phyloP scores from a whole-genome alignment of 106 monocot species.

The Dendrobium huoshanense region DNA sequence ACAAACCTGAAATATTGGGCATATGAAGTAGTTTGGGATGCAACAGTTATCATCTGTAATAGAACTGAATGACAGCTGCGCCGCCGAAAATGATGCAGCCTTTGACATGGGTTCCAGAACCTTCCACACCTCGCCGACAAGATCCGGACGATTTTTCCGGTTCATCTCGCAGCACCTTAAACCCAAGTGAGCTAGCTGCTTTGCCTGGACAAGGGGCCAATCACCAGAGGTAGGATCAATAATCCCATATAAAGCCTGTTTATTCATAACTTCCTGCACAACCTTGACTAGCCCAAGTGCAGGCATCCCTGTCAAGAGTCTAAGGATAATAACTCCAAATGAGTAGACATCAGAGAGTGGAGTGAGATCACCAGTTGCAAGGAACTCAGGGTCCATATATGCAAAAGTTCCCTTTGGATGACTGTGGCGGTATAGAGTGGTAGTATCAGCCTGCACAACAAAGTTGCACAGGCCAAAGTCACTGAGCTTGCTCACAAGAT shows the following conservation, averaged over 20 bases:
- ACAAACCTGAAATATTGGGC: conserved; percentile 41
- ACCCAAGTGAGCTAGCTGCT: conserved; percentile 32
- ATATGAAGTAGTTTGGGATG: conserved; percentile 33
- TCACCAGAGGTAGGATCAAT: conserved; percentile 43
- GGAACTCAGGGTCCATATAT: conserved; percentile 42
- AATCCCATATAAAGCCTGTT: conserved; percentile 14
- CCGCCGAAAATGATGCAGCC: neutral
- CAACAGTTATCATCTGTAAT: conserved; percentile 3
- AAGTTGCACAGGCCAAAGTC: conserved; percentile 40
- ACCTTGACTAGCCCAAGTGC: conserved; percentile 26
- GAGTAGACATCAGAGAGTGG: conserved; percentile 43
- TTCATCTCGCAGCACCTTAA: conserved; percentile 29
- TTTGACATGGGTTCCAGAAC: conserved; percentile 31
- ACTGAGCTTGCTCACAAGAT: conserved; percentile 37
- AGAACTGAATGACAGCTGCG: conserved; percentile 1
- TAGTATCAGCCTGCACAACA: conserved; percentile 11
- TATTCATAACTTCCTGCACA: conserved; percentile 36
- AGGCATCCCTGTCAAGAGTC: conserved; percentile 36
- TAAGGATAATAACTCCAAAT: conserved; percentile 41
- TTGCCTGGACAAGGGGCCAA: conserved; percentile 41
- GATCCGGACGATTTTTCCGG: conserved; percentile 33
- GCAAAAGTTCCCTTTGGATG: conserved; percentile 27
- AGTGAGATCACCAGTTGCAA: conserved; percentile 32
- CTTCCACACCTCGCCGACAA: conserved; percentile 30
- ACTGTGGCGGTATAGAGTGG: conserved; percentile 15